These are phyloP conservation scores for Leccinum uliginosum DNA, from an alignment of 768 basidiomycete genomes.

Conservation along the genomic window DNA sequence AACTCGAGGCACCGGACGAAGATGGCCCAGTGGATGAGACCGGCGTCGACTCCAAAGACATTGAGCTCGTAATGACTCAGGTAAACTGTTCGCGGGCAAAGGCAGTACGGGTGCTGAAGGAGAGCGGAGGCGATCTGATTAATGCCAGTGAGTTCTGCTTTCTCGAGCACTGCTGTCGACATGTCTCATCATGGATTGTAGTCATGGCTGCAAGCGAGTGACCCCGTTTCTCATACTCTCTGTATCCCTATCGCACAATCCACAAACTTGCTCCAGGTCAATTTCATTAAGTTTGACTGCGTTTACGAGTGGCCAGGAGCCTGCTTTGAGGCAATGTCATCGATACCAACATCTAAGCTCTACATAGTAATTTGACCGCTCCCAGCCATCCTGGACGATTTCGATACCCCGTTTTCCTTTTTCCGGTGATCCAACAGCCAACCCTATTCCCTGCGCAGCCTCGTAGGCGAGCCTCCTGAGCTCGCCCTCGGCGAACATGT, in stretches of 20 bases:
- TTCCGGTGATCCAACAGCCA: constrained; percentile 44
- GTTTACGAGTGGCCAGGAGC: constrained; percentile 3
- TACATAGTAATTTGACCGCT: constrained; percentile 84
- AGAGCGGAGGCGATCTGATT: constrained; percentile 90
- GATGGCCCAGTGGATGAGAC: constrained; percentile 82
- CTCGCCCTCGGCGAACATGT: constrained; percentile 88
- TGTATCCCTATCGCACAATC: constrained; percentile 30
- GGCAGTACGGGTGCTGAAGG: constrained; percentile 86
- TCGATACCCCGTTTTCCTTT: constrained; percentile 46
- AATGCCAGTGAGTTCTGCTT: constrained; percentile 77
- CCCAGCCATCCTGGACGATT: constrained; percentile 75
- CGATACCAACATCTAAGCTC: constrained; percentile 63
- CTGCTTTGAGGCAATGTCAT: constrained; percentile 17
- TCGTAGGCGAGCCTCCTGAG: constrained; percentile 54
- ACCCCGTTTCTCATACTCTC: constrained; percentile 32
- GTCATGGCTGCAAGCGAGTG: constrained; percentile 94
- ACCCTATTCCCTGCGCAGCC: constrained; percentile 56
- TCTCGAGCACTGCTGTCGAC: background rate
- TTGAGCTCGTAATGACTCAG: constrained; percentile 88
- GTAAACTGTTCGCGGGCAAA: constrained; percentile 89
- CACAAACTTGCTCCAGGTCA: constrained; percentile 12
- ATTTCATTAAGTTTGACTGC: background rate
- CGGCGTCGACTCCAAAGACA: constrained; percentile 89
- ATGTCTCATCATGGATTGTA: constrained; percentile 28
- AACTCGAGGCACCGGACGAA: constrained; percentile 77